A percentile compares a stretch with the other conserved stretches of the same genome.
These are phyloP conservation scores for Amanita phalloides DNA, from an alignment of 768 basidiomycete species.

Conservation along the genomic window DNA sequence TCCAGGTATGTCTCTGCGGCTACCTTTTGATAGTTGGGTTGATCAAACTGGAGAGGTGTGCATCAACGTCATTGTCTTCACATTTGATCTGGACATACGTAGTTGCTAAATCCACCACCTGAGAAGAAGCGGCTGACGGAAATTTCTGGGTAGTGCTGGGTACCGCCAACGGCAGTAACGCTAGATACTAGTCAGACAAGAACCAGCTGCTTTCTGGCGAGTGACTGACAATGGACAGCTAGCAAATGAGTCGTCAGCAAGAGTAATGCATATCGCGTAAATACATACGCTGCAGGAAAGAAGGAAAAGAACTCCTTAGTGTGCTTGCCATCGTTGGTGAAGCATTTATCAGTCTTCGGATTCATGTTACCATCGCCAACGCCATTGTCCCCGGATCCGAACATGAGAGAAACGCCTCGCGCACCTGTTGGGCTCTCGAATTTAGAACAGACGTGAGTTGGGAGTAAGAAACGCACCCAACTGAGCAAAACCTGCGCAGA, in stretches of 20 bases:
- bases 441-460: background rate
- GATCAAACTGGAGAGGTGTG: conserved; percentile 11
- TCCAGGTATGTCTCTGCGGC: conserved; percentile 28
- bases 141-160: conserved; percentile 38
- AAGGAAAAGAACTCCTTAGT: conserved; percentile 35
- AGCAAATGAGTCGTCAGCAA: background rate
- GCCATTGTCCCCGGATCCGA: conserved; percentile 56
- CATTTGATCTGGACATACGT: conserved; percentile 24
- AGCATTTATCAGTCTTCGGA: conserved; percentile 40
- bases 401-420: conserved; percentile 51
- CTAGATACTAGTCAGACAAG: conserved; percentile 19
- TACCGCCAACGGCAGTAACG: conserved; percentile 63
- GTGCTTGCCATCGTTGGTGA: conserved; percentile 48
- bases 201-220: background rate
- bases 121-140: conserved; percentile 42
- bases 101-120: conserved; percentile 69
- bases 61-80: background rate
- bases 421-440: conserved; percentile 25
- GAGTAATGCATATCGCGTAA: conserved; percentile 18
- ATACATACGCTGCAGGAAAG: conserved; percentile 45
- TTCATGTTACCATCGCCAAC: conserved; percentile 49
- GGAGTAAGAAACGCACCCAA: conserved; percentile 30
- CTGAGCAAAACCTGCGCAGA: conserved; percentile 46
- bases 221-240: conserved; percentile 39
- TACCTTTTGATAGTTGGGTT: conserved; percentile 28